phyloP scores from a whole-genome alignment of 495 filamentous ascomycete genomes.

The Lichenothelia convexa region DNA sequence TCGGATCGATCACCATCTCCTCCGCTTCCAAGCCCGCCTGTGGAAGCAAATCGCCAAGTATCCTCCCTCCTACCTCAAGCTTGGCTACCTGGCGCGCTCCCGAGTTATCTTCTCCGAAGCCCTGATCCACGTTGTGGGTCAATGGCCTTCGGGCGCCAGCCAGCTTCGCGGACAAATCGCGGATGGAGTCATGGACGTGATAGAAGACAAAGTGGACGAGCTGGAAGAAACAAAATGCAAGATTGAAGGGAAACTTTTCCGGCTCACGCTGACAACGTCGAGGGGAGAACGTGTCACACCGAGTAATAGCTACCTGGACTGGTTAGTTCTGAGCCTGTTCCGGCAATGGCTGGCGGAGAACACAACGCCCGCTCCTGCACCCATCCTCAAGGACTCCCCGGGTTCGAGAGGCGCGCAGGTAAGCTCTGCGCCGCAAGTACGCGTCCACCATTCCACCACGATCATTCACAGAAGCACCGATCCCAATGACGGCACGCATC shows the following conservation, averaged over 20 bases:
- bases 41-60: conserved; percentile 94
- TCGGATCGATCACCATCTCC: conserved; percentile 78
- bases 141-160: conserved; percentile 67
- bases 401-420: conserved; percentile 5
- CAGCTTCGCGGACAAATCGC: conserved; percentile 55
- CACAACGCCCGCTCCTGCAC: conserved; percentile 46
- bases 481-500: conserved; percentile 1
- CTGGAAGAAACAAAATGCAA: conserved; percentile 41
- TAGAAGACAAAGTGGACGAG: conserved; percentile 71
- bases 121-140: conserved; percentile 76
- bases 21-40: conserved; percentile 72
- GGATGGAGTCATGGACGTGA: conserved; percentile 59
- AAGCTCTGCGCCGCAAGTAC: too few species aligned
- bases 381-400: conserved; percentile 16
- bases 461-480: too few species aligned
- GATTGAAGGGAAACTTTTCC: conserved; percentile 60
- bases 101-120: conserved; percentile 82
- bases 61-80: conserved; percentile 72
- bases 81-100: conserved; percentile 68
- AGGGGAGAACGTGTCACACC: conserved; percentile 67
- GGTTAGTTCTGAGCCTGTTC: conserved; percentile 71
- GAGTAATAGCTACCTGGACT: conserved; percentile 61
- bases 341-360: conserved; percentile 81
- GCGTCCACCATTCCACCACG: too few species aligned
- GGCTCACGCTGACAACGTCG: conserved; percentile 59